Evolutionary conservation across 495 filamentous ascomycete genomes (phyloP), one percentile per base, ranked within the genome.

Genomic region (Glonium stellatum): DNA sequence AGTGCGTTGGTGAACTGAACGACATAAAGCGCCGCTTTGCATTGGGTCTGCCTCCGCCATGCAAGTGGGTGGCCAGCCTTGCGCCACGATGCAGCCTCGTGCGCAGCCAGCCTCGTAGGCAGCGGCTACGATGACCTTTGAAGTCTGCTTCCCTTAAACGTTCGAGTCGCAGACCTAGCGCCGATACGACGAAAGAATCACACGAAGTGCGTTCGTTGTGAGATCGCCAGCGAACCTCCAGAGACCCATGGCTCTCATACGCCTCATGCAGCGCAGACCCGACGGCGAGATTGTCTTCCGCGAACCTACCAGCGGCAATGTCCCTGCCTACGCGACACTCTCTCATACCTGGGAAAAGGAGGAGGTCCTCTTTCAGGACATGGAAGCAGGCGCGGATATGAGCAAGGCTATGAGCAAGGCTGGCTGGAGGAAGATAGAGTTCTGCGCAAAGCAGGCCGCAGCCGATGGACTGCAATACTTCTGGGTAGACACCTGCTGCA

Each of bases 241-340:
- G n/a, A n/a, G n/a, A n/a, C 27, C 22, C 36, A 57, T 18, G 54
- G 4, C 34, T 22, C 15, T 1, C 54, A 57, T 57, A 8, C 54
- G 37, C 54, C 54, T 57, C 22, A 51, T 57, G 54, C 39, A 48
- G 36, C 54, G 54, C 36, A 57, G 10, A 27, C 36, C 54, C 9
- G 36, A 57, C 36, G 54, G 54, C 35, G 54, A 57, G 1, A 2
- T 57, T 36, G 36, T 48, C 54, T 57, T 57, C 50, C 54, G 54
- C 18, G 54, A 57, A 52, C 18, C 36, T 18, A 57, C 54, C 36
- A n/a, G 34, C 18, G 34, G 6, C 4, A 23, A 31, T n/a, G 52
- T 54, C 25, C 52, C 52, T 35, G 27, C 52, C 25, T 54, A 54
- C 25, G 36, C 52, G n/a, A 54, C 36, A 1, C 52, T 54, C 52